Evolutionary conservation across 148 eudicot species (phyloP).

Genomic region (Camellia lanceoleosa): DNA sequence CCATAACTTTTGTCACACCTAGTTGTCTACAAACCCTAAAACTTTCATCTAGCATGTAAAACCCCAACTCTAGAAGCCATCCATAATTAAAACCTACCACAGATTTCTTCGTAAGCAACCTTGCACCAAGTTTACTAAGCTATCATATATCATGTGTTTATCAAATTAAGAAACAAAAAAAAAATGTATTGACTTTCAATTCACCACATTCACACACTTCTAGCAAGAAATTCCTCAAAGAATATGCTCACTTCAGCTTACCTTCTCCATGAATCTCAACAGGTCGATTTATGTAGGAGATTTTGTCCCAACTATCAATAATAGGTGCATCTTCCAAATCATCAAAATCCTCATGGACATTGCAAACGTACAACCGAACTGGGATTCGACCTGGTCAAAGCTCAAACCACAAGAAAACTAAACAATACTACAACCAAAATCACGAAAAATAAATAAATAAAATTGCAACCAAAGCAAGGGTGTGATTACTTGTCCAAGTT

Average conservation of each 20-base stretch:
- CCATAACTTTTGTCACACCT: too few relatives aligned
- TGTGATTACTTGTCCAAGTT: not conserved
- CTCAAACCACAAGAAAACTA: slow-evolving; percentile 5
- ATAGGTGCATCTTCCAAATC: slow-evolving; percentile 70
- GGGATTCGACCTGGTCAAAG: slow-evolving; percentile 76
- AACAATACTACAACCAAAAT: not conserved
- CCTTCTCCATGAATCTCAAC: slow-evolving; percentile 69
- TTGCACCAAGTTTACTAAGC: not conserved
- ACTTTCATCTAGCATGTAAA: not conserved
- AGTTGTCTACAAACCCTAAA: not conserved
- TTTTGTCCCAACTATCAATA: slow-evolving; percentile 78
- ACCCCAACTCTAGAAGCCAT: not conserved
- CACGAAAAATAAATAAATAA: not conserved
- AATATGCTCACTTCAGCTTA: slow-evolving; percentile 21
- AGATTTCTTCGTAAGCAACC: not conserved
- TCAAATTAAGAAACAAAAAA: not conserved
- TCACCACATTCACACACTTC: not conserved
- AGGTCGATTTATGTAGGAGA: slow-evolving; percentile 82
- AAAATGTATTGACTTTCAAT: not conserved
- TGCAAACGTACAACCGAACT: slow-evolving; percentile 74
- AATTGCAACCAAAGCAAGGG: not conserved
- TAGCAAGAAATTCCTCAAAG: not conserved
- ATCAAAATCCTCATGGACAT: slow-evolving; percentile 48
- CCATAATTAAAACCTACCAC: not conserved
- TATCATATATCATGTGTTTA: not conserved